These are phyloP conservation scores for Fusarium sp. DNA, from an alignment of 2,329 filamentous ascomycete genomes.

Conservation along the genomic window DNA sequence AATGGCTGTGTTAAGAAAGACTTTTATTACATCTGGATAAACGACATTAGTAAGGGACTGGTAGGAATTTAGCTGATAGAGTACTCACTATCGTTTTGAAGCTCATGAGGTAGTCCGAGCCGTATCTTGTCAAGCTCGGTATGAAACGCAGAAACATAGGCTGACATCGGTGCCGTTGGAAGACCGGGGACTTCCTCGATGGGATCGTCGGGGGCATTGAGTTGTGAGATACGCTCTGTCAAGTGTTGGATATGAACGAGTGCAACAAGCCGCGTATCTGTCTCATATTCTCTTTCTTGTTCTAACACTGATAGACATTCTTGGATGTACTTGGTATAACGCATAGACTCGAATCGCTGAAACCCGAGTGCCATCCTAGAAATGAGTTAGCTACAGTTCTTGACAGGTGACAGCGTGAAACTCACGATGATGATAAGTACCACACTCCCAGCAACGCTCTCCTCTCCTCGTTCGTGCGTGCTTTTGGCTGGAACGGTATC, in stretches of 20 bases:
- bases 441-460: slow-evolving; percentile 64
- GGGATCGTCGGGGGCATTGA: slow-evolving; percentile 51
- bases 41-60: accelerated
- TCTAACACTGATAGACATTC: slow-evolving; percentile 61
- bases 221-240: slow-evolving; percentile 60
- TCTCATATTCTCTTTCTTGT: slow-evolving; percentile 56
- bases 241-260: slow-evolving; percentile 63
- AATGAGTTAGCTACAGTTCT: slow-evolving; percentile 6
- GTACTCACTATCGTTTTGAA: slow-evolving; percentile 54
- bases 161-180: slow-evolving; percentile 55
- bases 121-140: slow-evolving; percentile 57
- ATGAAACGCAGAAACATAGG: slow-evolving; percentile 60
- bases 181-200: slow-evolving; percentile 51
- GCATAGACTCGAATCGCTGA: slow-evolving; percentile 59
- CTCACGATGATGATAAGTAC: slow-evolving; percentile 65
- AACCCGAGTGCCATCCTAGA: slow-evolving; percentile 57
- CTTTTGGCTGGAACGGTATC: slow-evolving; percentile 51
- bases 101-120: slow-evolving; percentile 48
- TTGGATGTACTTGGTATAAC: slow-evolving; percentile 64
- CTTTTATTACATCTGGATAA: slow-evolving; percentile 52
- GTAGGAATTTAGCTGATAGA: accelerated
- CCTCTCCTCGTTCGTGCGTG: slow-evolving; percentile 62
- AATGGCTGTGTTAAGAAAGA: slow-evolving; percentile 54
- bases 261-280: slow-evolving; percentile 59
- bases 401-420: neutral